Base-by-base conservation (phyloP, 1,284 basidiomycete genomes). In the Tilletia horrida region DNA sequence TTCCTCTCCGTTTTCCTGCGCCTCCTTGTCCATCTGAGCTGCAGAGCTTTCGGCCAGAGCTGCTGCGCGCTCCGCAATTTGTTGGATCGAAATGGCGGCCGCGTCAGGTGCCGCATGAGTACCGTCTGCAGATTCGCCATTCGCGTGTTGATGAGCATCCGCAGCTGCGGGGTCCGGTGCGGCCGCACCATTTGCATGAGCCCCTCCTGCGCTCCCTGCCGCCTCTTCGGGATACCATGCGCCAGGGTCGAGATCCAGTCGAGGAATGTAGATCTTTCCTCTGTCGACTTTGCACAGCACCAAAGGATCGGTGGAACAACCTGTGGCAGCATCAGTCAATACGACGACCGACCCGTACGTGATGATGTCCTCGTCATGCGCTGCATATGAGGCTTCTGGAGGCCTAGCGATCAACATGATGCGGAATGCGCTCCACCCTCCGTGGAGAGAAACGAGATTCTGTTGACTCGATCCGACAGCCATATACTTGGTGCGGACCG, bases 401-500 rank as follows among this genome's bases (percentile, higher is more conserved):
- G 80, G 79, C 16, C 80, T 68, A 6, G 76, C 73, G n/a, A 82
- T 69, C 35, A 80, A 71, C 35, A 91, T 91, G 75, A 94, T 91
- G 76, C 90, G 92, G 84, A 93, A 93, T n/a, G 92, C 91, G 66
- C 91, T 92, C 92, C 92, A 94, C 47, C 89, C 87, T 68, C 89
- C 85, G 81, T 91, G 91, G 82, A 91, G 92, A 25, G 91, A 59
- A 0, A 92, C 81, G 89, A 91, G 64, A 93, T 85, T 82, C 90
- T 88, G 73, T 87, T 88, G 80, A 90, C 42, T 35, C 43, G 18
- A 35, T 9, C 50, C 35, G 63, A 92, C 90, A 66, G 90, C 91
- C 89, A 96, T 92, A 82, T 94, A 97, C 84, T 96, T 96, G 64
- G 93, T 97, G 74, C 93, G 89, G 69, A 95, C 93, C 27, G 93